Percentiles rank a stretch among this genome's conserved stretches.
phyloP scores from a whole-genome alignment of 2,329 filamentous ascomycete genomes.

The Helicocarpus griseus region DNA sequence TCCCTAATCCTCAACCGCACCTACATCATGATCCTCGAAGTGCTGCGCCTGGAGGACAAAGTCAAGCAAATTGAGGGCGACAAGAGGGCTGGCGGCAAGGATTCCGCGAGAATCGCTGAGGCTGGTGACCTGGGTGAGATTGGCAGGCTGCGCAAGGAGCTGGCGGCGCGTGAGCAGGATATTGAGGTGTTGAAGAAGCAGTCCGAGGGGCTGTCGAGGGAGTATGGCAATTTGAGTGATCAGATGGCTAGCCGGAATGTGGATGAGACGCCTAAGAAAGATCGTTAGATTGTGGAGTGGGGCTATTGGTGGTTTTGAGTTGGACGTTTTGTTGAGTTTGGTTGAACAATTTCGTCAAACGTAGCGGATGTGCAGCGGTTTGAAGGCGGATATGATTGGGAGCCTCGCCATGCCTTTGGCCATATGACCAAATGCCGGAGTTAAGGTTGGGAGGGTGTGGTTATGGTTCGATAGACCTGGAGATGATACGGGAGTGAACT shows the following conservation, averaged over 20 bases:
- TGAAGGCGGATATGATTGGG: too few species aligned
- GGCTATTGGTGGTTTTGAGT: not conserved
- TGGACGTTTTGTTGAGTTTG: not conserved
- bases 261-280: conserved; percentile 45
- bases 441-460: too few species aligned
- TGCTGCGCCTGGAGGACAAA: conserved; percentile 85
- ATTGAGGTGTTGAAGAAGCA: conserved; percentile 89
- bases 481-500: not conserved
- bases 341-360: not conserved
- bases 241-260: conserved; percentile 44
- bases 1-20: conserved; percentile 97
- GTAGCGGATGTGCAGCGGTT: not conserved
- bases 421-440: too few species aligned
- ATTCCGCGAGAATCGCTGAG: conserved; percentile 60
- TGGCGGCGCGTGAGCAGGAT: conserved; percentile 68
- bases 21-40: conserved; percentile 92
- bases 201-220: conserved; percentile 67
- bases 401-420: too few species aligned
- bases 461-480: not conserved
- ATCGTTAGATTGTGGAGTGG: conserved; percentile 32
- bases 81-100: conserved; percentile 50
- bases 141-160: conserved; percentile 63
- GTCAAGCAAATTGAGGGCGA: conserved; percentile 72
- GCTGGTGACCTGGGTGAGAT: conserved; percentile 64
- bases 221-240: conserved; percentile 80